Percentiles rank a stretch among this genome's conserved stretches.
phyloP scores from a whole-genome alignment of 352 stramenopile species.

The Thraustochytrium striatum region DNA sequence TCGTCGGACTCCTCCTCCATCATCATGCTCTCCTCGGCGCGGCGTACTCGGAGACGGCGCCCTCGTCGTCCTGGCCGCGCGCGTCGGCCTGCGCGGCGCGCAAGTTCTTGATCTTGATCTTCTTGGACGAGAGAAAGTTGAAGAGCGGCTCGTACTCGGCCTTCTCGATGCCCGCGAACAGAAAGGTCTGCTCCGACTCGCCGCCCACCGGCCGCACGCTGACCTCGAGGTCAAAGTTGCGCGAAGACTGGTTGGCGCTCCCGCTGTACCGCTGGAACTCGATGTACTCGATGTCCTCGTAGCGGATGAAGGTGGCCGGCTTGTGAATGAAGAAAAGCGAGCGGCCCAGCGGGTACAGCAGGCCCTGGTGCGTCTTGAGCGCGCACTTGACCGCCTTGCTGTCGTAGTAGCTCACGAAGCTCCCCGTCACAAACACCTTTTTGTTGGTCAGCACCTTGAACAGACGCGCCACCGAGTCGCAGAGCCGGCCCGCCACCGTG shows the following conservation, averaged over 20 bases:
- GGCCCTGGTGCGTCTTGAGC: slow-evolving; percentile 70
- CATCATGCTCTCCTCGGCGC: slow-evolving; percentile 74
- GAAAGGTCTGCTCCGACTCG: slow-evolving; percentile 66
- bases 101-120: slow-evolving; percentile 75
- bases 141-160: slow-evolving; percentile 75
- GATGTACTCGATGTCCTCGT: slow-evolving; percentile 80
- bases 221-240: slow-evolving; percentile 74
- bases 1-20: slow-evolving; percentile 59
- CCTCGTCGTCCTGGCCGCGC: no score
- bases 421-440: slow-evolving; percentile 63
- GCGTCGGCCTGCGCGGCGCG: slow-evolving; percentile 63
- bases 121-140: slow-evolving; percentile 78
- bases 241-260: slow-evolving; percentile 54
- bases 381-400: slow-evolving; percentile 76
- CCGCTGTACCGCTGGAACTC: slow-evolving; percentile 67
- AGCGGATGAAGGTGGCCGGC: slow-evolving; percentile 80
- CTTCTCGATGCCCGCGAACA: slow-evolving; percentile 77
- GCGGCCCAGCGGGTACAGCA: slow-evolving; percentile 78
- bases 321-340: slow-evolving; percentile 89
- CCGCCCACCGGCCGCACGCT: slow-evolving; percentile 72
- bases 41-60: no score
- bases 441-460: slow-evolving; percentile 88
- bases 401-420: slow-evolving; percentile 78
- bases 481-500: slow-evolving; percentile 87
- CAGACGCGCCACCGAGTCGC: slow-evolving; percentile 95